Evolutionary conservation across 2,329 filamentous ascomycete species (phyloP), one percentile per base, ranked within the genome.

Genomic region (Aspergillus sp.): DNA sequence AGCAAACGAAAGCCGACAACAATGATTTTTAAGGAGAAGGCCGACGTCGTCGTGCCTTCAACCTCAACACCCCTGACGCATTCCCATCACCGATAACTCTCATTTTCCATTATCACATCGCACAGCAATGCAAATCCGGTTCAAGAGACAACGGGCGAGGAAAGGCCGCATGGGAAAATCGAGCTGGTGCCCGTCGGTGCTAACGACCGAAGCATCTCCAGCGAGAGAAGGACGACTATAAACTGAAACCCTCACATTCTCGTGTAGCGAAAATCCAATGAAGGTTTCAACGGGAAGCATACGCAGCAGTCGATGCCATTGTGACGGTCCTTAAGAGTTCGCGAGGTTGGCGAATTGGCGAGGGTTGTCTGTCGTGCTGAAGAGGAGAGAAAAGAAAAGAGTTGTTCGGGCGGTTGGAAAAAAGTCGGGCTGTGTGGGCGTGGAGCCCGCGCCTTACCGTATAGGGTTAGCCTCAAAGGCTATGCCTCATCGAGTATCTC

Each of bases 161-260:
- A 42, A 44, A 56, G 48, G 55, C 53, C 54, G 53, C 54, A 19
- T 19, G 69, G 77, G 85, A 77, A 73, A 70, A 86, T 89, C 85
- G 85, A 89, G 85, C 85, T 88, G 83, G 82, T 77, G 74, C 74
- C 70, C 60, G 70, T 68, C 62, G 56, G 61, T 58, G 50, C 58
- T 53, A 52, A 52, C 53, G 53, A 62, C 61, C 61, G 60, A 59
- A 68, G 70, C 71, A 69, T 72, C 68, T 78, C 83, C 82, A 88
- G 85, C 82, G 81, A 88, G 82, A 72, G 82, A 72, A 85, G 82
- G 82, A 88, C 85, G 81, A 86, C 84, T 87, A 88, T 85, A 72
- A 67, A 82, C 81, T 76, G 73, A 73, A 68, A 75, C 75, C 74
- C 72, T 75, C 71, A 67, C 60, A 51, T 64, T 60, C 59, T 60